A percentile compares a stretch with the other conserved stretches of the same genome.
phyloP scores from a whole-genome alignment of 116 monocot species.

The Trichopus zeylanicus region DNA sequence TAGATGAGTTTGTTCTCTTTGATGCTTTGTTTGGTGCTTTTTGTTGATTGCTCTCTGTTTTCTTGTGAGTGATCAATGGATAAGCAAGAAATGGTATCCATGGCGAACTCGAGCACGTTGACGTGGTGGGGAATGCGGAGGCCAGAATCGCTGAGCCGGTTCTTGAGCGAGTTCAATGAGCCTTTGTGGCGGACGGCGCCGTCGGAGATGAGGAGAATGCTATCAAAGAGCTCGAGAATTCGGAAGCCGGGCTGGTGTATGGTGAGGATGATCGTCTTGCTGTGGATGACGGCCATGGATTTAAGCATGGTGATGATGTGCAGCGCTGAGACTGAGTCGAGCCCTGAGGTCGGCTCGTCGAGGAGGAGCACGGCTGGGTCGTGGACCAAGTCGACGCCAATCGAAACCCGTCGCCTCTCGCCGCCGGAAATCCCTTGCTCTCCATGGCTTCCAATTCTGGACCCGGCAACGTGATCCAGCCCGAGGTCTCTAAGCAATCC shows the following conservation, averaged over 20 bases:
- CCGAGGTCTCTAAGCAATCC: constrained; percentile 56
- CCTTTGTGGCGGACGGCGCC: constrained; percentile 64
- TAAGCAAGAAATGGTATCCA: constrained; percentile 36
- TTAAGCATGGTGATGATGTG: constrained; percentile 61
- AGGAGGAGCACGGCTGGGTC: constrained; percentile 76
- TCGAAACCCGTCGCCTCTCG: constrained; percentile 72
- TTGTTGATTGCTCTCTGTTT: too few species aligned
- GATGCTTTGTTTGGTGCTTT: too few species aligned
- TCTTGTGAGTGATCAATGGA: not conserved
- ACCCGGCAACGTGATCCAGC: constrained; percentile 37
- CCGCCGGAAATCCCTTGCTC: constrained; percentile 64
- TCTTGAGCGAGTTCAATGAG: constrained; percentile 31
- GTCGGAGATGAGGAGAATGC: constrained; percentile 44
- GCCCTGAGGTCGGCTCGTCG: constrained; percentile 92
- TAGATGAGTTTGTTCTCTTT: constrained; percentile 20
- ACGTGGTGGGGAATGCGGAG: constrained; percentile 59
- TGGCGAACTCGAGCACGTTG: constrained; percentile 84
- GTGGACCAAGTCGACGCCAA: constrained; percentile 86
- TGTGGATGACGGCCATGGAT: constrained; percentile 40
- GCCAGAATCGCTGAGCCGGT: constrained; percentile 35
- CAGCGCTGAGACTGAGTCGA: constrained; percentile 77
- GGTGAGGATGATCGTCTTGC: constrained; percentile 73
- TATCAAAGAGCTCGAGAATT: constrained; percentile 64
- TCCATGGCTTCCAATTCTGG: constrained; percentile 20
- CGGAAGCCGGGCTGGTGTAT: constrained; percentile 90